Evolutionary conservation across 768 basidiomycete genomes (phyloP).

Genomic region (Pisolithus microcarpus): DNA sequence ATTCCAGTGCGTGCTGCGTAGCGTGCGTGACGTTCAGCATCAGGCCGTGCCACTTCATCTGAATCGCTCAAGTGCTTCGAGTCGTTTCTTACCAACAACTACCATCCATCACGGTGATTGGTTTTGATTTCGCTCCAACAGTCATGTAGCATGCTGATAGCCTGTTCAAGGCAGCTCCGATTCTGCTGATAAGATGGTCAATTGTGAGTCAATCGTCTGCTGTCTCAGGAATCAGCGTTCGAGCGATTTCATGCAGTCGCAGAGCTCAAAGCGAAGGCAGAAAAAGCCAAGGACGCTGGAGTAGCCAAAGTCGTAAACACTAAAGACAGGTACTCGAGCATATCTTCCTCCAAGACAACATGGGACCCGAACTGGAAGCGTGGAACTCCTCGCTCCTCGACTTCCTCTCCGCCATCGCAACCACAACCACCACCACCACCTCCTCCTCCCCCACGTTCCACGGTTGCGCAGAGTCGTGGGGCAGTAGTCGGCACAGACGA

Average conservation of each 20-base stretch:
- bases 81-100: too few relatives aligned
- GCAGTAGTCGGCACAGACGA: neutral
- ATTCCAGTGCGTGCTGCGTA: neutral
- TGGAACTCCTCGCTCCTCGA: constrained; percentile 14
- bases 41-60: too few relatives aligned
- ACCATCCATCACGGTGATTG: too few relatives aligned
- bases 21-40: neutral
- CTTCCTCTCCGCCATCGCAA: constrained; percentile 11
- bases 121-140: too few relatives aligned
- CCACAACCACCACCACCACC: constrained; percentile 15
- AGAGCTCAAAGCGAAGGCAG: constrained; percentile 60
- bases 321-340: constrained; percentile 49
- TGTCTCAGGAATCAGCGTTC: neutral
- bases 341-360: constrained; percentile 52
- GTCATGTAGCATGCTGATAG: too few relatives aligned
- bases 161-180: neutral
- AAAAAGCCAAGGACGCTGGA: constrained; percentile 51
- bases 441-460: constrained; percentile 23
- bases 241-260: constrained; percentile 35
- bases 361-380: constrained; percentile 53
- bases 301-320: constrained; percentile 47
- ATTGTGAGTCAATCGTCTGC: constrained; percentile 18
- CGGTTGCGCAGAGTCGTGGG: neutral
- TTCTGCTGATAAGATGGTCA: constrained; percentile 17
- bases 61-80: too few relatives aligned